Base-by-base conservation (phyloP, 768 basidiomycete genomes). In the Mycena galopus region DNA sequence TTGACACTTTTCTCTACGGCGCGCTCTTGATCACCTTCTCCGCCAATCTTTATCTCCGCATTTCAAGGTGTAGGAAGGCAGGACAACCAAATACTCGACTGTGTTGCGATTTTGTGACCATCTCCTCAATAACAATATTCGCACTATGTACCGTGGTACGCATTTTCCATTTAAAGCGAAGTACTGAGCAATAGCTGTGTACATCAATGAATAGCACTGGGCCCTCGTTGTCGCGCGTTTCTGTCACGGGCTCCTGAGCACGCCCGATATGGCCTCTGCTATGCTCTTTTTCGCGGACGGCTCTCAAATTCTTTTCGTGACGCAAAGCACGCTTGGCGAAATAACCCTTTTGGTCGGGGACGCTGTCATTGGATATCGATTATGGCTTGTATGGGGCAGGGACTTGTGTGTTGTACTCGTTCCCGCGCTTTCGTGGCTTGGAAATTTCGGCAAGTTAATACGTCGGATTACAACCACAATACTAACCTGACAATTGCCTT, bases 141-240 rank as follows among this genome's bases (percentile, higher is more conserved):
- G 53, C 19, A 19, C 29, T 27, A 29, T 55, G 53, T 55, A 55
- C 27, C 29, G 53, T 19, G 53, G 53, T 55, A 55, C 21, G 53
- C 53, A 55, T n/a, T n/a, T n/a, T n/a, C n/a, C 16, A 27, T 29
- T 27, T 30, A 6, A 30, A 29, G 27, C 53, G 53, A 55, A 27
- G 16, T 55, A n/a, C 47, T 23, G n/a, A 50, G n/a, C 23, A n/a
- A 29, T 27, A 55, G 30, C 53, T 16, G 23, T 50, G 47, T 50
- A n/a, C n/a, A n/a, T n/a, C n/a, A n/a, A n/a, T n/a, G n/a, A 50
- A 50, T 55, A 55, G 53, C 56, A 57, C 23, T 57, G 56, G 56
- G 35, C n/a, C 11, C 17, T 57, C 56, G 35, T 32, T 32, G 32
- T 57, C 33, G 16, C 12, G 33, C 32, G 32, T 9, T 57, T 57